Evolutionary conservation across 257 asterid genomes (phyloP).

Genomic region (Ocimum tenuiflorum): DNA sequence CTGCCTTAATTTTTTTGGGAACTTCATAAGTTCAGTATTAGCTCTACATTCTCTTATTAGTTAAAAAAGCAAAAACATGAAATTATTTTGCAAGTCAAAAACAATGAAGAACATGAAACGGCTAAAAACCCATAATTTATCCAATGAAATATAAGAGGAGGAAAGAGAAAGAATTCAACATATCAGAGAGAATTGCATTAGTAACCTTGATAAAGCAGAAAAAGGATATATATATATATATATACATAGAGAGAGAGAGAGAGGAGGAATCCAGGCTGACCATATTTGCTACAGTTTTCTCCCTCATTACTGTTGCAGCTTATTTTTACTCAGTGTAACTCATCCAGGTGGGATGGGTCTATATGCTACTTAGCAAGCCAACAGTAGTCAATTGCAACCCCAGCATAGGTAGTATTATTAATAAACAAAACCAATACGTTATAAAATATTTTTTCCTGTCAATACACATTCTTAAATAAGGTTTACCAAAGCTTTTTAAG

Average conservation of each 20-base stretch:
- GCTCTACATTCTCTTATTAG: background rate
- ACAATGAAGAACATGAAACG: background rate
- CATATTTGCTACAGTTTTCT: background rate
- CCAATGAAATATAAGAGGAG: background rate
- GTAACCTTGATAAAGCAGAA: background rate
- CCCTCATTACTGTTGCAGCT: background rate
- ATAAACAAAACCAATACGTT: background rate
- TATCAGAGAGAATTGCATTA: background rate
- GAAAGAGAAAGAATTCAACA: background rate
- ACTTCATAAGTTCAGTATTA: background rate
- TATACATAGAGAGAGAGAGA: too few species aligned
- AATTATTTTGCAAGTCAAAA: background rate
- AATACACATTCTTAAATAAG: too few species aligned
- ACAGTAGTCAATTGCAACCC: background rate
- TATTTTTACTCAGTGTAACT: background rate
- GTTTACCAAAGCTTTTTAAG: background rate
- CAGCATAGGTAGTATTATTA: background rate
- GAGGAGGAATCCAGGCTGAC: background rate
- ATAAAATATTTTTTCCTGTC: too few species aligned
- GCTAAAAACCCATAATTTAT: background rate
- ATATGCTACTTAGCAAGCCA: background rate
- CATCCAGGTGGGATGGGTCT: background rate
- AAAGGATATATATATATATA: background rate
- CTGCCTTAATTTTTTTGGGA: background rate
- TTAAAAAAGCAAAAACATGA: background rate